These are phyloP conservation scores for Meyerozyma athensensis DNA, from an alignment of 1,139 yeast species.

Conservation along the genomic window DNA sequence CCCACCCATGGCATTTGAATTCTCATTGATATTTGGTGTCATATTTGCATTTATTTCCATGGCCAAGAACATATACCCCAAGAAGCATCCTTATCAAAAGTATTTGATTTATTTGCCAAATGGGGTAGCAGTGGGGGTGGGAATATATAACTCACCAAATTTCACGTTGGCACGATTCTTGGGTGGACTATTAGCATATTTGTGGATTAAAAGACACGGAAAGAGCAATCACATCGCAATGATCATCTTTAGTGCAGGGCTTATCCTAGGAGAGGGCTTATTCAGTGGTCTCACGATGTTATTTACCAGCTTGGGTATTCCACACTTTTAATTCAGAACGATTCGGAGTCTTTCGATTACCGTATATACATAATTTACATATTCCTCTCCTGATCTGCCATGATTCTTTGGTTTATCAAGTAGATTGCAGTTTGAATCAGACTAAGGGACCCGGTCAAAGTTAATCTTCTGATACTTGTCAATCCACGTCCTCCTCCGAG, in stretches of 20 bases:
- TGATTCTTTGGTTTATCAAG: slow-evolving; percentile 73
- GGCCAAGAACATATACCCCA: slow-evolving; percentile 49
- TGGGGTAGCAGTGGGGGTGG: slow-evolving; percentile 96
- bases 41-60: slow-evolving; percentile 70
- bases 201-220: slow-evolving; percentile 44
- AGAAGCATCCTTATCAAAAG: slow-evolving; percentile 31
- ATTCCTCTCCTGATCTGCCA: slow-evolving; percentile 53
- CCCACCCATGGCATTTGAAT: slow-evolving; percentile 70
- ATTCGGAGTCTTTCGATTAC: not conserved
- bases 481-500: slow-evolving; percentile 55
- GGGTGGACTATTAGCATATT: slow-evolving; percentile 75
- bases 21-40: slow-evolving; percentile 61
- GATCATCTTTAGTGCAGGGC: slow-evolving; percentile 87
- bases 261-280: slow-evolving; percentile 91
- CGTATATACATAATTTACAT: slow-evolving; percentile 1
- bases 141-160: slow-evolving; percentile 89
- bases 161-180: slow-evolving; percentile 89
- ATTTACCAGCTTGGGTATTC: slow-evolving; percentile 58
- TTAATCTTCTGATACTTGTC: slow-evolving; percentile 57
- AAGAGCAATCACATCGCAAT: slow-evolving; percentile 50
- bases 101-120: slow-evolving; percentile 67
- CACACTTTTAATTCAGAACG: slow-evolving; percentile 27
- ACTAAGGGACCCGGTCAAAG: slow-evolving; percentile 64
- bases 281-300: slow-evolving; percentile 79
- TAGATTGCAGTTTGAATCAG: slow-evolving; percentile 75